Percentiles rank a stretch among this genome's conserved stretches.
Evolutionary conservation across 2,329 filamentous ascomycete species (phyloP).

Genomic region (Fusarium sp.): DNA sequence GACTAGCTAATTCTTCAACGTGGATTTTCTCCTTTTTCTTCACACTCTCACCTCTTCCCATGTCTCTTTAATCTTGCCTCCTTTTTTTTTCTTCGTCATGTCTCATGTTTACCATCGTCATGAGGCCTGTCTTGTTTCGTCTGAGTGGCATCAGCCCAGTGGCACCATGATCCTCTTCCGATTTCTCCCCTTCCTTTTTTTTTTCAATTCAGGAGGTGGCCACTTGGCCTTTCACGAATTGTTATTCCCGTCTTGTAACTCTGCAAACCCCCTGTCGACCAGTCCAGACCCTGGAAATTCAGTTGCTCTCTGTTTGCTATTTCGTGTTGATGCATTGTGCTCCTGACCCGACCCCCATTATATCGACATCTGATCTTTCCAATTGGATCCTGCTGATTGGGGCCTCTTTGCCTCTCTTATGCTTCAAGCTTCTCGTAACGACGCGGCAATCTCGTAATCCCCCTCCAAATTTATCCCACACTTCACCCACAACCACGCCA

Average conservation of each 20-base stretch:
- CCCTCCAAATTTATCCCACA: slow-evolving; percentile 5
- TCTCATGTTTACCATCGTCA: slow-evolving; percentile 15
- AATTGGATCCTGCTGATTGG: neutral
- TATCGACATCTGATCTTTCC: neutral
- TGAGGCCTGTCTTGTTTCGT: slow-evolving; percentile 13
- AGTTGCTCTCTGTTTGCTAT: slow-evolving; percentile 25
- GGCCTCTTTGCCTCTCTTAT: neutral
- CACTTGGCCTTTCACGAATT: slow-evolving; percentile 2
- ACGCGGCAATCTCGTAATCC: neutral
- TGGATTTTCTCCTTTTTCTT: neutral
- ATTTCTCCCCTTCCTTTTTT: neutral
- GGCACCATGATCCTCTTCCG: slow-evolving; percentile 17
- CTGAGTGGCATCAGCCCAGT: slow-evolving; percentile 10
- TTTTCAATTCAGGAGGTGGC: slow-evolving; percentile 21
- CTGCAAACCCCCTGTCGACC: slow-evolving; percentile 10
- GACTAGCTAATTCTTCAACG: neutral
- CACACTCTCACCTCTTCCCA: neutral
- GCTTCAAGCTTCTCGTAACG: neutral
- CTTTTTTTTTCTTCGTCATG: slow-evolving; percentile 1
- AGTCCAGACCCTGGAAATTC: slow-evolving; percentile 20
- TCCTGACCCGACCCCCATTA: neutral
- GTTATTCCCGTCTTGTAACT: slow-evolving; percentile 15
- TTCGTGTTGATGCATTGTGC: slow-evolving; percentile 28
- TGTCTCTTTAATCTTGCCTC: neutral
- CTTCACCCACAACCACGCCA: slow-evolving; percentile 1